Evolutionary conservation across 1,139 yeast genomes (phyloP).

Genomic region (Yamadazyma diddensiae): DNA sequence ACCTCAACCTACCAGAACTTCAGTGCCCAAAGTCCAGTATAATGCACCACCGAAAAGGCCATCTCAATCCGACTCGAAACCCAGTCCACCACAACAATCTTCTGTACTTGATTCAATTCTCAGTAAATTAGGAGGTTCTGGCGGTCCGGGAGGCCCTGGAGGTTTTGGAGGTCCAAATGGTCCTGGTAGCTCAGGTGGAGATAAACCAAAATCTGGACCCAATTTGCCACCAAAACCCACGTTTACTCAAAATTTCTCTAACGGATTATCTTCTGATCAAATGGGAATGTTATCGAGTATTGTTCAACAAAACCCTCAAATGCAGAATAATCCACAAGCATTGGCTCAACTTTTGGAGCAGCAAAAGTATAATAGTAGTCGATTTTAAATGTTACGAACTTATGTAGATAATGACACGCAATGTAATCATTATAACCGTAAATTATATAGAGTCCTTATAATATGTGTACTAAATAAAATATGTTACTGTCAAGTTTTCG

Average conservation of each 20-base stretch:
- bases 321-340: conserved; percentile 20
- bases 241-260: not conserved
- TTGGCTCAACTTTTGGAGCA: conserved; percentile 19
- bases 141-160: too few species aligned
- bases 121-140: conserved; percentile 18
- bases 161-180: not conserved
- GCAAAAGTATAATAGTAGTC: conserved; percentile 6
- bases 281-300: conserved; percentile 15
- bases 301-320: conserved; percentile 21
- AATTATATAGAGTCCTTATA: too few species aligned
- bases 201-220: conserved; percentile 2
- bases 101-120: conserved; percentile 21
- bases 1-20: not conserved
- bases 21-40: not conserved
- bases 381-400: too few species aligned
- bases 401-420: too few species aligned
- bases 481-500: too few species aligned
- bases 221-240: conserved; percentile 6
- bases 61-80: conserved; percentile 1
- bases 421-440: too few species aligned
- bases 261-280: conserved; percentile 12
- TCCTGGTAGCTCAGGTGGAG: not conserved
- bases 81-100: conserved; percentile 5
- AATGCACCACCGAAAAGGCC: conserved; percentile 1
- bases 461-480: too few species aligned